Conservation (phyloP, 345 rosid species). For the Citropsis articulata region DNA sequence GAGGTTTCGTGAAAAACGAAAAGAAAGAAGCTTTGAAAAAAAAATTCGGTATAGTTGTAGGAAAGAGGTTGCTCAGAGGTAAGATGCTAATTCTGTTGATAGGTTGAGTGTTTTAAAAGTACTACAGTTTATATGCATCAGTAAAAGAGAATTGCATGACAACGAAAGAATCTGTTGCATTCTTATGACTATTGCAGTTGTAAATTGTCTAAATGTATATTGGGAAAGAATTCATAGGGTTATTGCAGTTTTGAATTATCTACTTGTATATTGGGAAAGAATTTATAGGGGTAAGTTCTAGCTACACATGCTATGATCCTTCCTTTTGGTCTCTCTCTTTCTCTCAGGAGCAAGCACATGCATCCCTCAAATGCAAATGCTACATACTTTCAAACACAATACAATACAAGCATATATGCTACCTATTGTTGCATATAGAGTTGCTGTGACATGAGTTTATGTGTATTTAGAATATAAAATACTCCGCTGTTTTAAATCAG, state of each 20-base stretch:
- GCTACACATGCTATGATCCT: neutral
- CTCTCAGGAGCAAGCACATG: neutral
- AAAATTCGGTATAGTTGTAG: constrained; percentile 40
- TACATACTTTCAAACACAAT: neutral
- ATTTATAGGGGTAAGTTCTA: neutral
- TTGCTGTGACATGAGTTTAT: neutral
- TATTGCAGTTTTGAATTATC: neutral
- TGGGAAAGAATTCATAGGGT: too few species aligned
- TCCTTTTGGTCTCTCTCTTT: neutral
- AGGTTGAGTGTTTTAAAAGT: neutral
- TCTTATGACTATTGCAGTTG: neutral
- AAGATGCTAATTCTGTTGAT: constrained; percentile 2
- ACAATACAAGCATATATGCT: neutral
- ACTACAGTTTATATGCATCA: neutral
- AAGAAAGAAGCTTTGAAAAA: constrained; percentile 47
- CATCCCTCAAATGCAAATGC: neutral
- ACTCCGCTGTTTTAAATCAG: neutral
- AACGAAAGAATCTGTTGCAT: neutral
- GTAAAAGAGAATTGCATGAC: neutral
- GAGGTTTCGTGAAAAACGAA: constrained; percentile 45
- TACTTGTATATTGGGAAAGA: neutral
- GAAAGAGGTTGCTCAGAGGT: constrained; percentile 49
- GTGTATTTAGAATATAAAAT: neutral
- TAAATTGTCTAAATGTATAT: neutral
- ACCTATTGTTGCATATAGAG: neutral